phyloP scores from a whole-genome alignment of 768 basidiomycete genomes.

The Boletus tylopilopsis region DNA sequence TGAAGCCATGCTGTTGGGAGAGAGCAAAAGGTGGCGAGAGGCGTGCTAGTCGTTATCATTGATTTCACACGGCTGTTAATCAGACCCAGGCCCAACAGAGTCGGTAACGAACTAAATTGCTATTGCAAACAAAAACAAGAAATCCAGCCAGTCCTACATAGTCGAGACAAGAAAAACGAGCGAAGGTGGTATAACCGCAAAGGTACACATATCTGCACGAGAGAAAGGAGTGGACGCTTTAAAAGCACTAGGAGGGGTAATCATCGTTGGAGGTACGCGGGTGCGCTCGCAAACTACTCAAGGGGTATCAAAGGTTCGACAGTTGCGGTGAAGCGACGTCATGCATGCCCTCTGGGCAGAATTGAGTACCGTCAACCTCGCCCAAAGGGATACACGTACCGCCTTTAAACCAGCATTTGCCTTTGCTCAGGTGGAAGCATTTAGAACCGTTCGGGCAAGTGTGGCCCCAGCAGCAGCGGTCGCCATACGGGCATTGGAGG shows the following conservation, averaged over 20 bases:
- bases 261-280: slow-evolving; percentile 3
- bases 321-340: slow-evolving; percentile 17
- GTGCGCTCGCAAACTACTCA: slow-evolving; percentile 2
- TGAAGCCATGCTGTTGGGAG: slow-evolving; percentile 47
- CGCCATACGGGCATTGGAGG: slow-evolving; percentile 70
- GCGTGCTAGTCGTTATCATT: slow-evolving; percentile 27
- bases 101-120: slow-evolving; percentile 16
- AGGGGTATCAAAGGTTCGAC: slow-evolving; percentile 21
- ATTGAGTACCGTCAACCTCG: slow-evolving; percentile 1
- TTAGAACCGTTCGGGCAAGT: slow-evolving; percentile 75
- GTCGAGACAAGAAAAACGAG: slow-evolving; percentile 25
- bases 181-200: slow-evolving; percentile 25
- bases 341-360: slow-evolving; percentile 40
- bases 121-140: slow-evolving; percentile 29
- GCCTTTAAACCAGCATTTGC: slow-evolving; percentile 89
- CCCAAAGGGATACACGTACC: slow-evolving; percentile 31
- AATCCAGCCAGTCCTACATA: slow-evolving; percentile 19
- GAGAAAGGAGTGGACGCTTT: slow-evolving; percentile 25
- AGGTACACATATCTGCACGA: slow-evolving; percentile 21
- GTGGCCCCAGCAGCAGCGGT: slow-evolving; percentile 81
- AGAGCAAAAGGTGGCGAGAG: slow-evolving; percentile 9
- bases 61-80: slow-evolving; percentile 63
- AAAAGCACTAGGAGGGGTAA: slow-evolving; percentile 18
- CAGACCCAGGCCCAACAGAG: slow-evolving; percentile 8
- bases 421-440: slow-evolving; percentile 66